phyloP scores from a whole-genome alignment of 1,284 basidiomycete species.

The Papiliotrema nemorosa region DNA sequence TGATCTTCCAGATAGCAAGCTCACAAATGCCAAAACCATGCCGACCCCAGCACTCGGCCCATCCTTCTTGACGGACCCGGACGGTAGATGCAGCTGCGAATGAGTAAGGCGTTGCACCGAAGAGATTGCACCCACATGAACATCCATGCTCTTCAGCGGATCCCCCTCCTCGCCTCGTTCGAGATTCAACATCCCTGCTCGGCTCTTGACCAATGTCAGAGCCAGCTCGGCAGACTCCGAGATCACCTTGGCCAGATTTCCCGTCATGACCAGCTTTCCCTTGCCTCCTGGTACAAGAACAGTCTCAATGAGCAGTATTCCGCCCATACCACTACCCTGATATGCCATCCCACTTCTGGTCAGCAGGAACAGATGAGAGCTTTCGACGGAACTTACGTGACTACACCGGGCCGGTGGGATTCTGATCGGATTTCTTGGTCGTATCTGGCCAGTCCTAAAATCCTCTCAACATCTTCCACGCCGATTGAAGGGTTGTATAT shows the following conservation, averaged over 20 bases:
- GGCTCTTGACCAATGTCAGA: constrained; percentile 66
- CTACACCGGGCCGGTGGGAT: constrained; percentile 33
- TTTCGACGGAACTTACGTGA: constrained; percentile 25
- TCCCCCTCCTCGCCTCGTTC: constrained; percentile 48
- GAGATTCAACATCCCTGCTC: constrained; percentile 79
- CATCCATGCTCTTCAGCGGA: constrained; percentile 56
- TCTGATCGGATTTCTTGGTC: constrained; percentile 61
- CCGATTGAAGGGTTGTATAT: constrained; percentile 65
- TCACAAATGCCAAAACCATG: constrained; percentile 81
- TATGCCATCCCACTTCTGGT: constrained; percentile 35
- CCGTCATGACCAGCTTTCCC: constrained; percentile 56
- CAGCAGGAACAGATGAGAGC: background rate
- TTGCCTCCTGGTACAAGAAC: constrained; percentile 36
- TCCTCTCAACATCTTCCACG: constrained; percentile 71
- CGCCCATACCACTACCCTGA: constrained; percentile 71
- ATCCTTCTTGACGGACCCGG: constrained; percentile 93
- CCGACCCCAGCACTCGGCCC: constrained; percentile 93
- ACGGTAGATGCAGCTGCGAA: constrained; percentile 84
- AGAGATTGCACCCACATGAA: constrained; percentile 57
- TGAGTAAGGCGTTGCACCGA: background rate
- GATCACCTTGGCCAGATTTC: constrained; percentile 93
- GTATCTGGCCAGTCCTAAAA: constrained; percentile 76
- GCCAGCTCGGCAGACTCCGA: constrained; percentile 89
- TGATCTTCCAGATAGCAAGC: constrained; percentile 73
- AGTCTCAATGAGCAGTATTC: constrained; percentile 61